These are phyloP conservation scores for Phytophthora multivora DNA, from an alignment of 352 stramenopile genomes.

Conservation along the genomic window DNA sequence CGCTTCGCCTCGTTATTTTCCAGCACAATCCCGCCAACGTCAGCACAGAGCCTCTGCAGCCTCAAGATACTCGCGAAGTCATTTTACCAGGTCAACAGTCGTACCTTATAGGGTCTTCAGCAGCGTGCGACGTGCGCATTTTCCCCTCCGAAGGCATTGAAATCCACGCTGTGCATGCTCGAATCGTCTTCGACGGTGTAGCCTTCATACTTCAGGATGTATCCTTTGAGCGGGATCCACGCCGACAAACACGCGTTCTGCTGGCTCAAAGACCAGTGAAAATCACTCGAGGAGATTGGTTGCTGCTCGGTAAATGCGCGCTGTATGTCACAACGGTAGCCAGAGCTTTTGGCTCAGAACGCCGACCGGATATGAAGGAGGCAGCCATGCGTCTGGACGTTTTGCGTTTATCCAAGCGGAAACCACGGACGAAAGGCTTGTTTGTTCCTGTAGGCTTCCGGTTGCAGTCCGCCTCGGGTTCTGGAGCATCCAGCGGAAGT, in stretches of 20 bases:
- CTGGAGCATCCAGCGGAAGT: slow-evolving; percentile 29
- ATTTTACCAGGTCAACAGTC: slow-evolving; percentile 25
- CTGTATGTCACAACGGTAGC: slow-evolving; percentile 53
- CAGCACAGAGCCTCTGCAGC: slow-evolving; percentile 4
- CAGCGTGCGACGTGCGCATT: slow-evolving; percentile 58
- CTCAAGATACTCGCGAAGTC: slow-evolving; percentile 23
- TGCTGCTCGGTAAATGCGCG: slow-evolving; percentile 62
- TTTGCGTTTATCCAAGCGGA: slow-evolving; percentile 66
- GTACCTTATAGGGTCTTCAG: slow-evolving; percentile 65
- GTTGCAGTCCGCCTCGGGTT: slow-evolving; percentile 38
- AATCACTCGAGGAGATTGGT: slow-evolving; percentile 59
- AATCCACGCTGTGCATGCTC: slow-evolving; percentile 59
- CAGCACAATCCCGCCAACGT: slow-evolving; percentile 24
- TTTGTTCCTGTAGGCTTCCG: slow-evolving; percentile 67
- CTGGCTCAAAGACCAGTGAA: slow-evolving; percentile 47
- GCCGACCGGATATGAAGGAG: slow-evolving; percentile 68
- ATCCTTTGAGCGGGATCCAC: slow-evolving; percentile 67
- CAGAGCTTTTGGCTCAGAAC: slow-evolving; percentile 60
- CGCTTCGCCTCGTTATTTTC: slow-evolving; percentile 28
- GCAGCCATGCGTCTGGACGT: slow-evolving; percentile 68
- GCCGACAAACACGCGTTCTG: slow-evolving; percentile 55
- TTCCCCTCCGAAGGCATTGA: slow-evolving; percentile 41
- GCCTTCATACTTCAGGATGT: slow-evolving; percentile 78
- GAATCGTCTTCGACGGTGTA: slow-evolving; percentile 64
- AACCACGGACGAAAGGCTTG: slow-evolving; percentile 44